Percentiles rank a stretch among this genome's conserved stretches.
Evolutionary conservation across 306 rosid species (phyloP).

Genomic region (Quercus berberidifolia): DNA sequence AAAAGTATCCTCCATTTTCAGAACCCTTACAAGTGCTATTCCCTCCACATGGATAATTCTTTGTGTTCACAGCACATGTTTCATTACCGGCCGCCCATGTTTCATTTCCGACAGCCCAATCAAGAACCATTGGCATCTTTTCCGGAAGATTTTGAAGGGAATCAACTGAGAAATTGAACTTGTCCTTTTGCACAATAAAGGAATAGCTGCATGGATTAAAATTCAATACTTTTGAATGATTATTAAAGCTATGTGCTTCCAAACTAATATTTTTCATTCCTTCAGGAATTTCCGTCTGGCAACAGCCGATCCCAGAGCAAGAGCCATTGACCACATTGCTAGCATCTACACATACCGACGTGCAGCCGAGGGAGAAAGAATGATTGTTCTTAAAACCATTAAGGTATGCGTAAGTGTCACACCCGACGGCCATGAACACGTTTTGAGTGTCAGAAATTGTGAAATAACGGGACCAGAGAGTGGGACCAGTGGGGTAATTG

Average conservation of each 20-base stretch:
- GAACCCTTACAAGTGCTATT: no score
- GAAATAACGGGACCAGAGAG: no score
- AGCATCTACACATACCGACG: neutral
- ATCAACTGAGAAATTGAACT: neutral
- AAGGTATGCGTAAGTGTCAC: no score
- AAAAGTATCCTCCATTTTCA: no score
- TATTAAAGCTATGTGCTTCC: neutral
- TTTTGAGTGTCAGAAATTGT: no score
- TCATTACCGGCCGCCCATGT: no score
- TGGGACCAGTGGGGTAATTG: no score
- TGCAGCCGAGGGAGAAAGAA: neutral
- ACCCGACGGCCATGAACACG: no score
- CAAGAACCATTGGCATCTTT: neutral
- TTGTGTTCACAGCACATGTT: no score
- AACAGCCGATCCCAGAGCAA: conserved; percentile 15
- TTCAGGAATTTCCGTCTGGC: neutral
- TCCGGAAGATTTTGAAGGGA: neutral
- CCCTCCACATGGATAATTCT: no score
- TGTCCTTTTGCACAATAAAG: neutral
- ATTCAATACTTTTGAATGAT: fast-evolving
- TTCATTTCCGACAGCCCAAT: neutral
- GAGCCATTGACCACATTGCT: neutral
- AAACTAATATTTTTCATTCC: neutral
- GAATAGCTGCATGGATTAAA: conserved; percentile 13
- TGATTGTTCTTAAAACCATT: no score